Conservation (phyloP, 208 protist species). For the Trichomonas tenax region DNA sequence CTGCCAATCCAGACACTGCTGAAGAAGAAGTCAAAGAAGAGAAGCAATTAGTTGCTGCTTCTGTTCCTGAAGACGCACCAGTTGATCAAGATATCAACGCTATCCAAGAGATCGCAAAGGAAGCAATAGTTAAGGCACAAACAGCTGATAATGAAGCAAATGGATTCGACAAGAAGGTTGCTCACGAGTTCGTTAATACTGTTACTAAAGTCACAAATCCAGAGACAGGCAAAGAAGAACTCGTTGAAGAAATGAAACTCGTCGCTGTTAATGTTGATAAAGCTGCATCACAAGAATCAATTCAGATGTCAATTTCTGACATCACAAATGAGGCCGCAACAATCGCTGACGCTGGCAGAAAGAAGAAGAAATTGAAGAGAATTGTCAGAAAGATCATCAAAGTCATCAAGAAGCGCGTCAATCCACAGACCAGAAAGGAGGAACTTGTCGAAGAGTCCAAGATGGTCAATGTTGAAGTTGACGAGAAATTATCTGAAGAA, state of each 20-base stretch:
- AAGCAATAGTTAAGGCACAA: neutral
- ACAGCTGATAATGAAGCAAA: neutral
- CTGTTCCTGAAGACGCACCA: neutral
- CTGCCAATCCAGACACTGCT: neutral
- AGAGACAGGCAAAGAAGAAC: neutral
- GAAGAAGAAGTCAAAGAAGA: neutral
- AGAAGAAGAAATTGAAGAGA: neutral
- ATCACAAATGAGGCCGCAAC: neutral
- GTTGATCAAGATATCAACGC: neutral
- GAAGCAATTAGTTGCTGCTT: neutral
- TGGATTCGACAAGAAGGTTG: neutral
- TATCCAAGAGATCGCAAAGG: neutral
- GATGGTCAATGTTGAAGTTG: neutral
- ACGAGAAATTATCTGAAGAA: neutral
- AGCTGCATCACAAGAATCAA: neutral
- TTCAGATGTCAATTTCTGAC: neutral
- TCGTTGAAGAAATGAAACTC: neutral
- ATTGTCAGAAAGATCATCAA: neutral
- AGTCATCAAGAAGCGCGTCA: neutral
- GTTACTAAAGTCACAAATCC: neutral
- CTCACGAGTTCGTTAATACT: neutral
- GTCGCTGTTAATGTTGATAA: neutral
- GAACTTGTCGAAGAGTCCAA: neutral
- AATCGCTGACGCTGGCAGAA: neutral
- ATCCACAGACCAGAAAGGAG: neutral